Conservation (phyloP, 1,284 basidiomycete species). For the Meira nashicola region DNA sequence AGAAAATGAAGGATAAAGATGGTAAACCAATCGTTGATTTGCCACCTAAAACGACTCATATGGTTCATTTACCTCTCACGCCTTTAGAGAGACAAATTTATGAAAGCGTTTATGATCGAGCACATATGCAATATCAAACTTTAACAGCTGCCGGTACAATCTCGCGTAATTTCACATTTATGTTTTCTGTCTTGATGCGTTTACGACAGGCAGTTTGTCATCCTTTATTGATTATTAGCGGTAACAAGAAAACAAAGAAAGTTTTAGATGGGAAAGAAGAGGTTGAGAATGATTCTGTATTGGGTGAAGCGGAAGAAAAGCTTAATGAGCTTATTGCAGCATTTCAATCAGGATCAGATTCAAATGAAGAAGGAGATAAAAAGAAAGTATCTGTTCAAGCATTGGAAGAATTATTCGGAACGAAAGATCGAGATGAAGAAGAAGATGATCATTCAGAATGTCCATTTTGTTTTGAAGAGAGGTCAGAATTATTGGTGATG, state of each 20-base stretch:
- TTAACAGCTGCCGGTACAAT: constrained; percentile 40
- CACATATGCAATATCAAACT: constrained; percentile 38
- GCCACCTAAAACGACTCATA: constrained; percentile 55
- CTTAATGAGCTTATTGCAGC: constrained; percentile 18
- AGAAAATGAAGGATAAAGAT: constrained; percentile 78
- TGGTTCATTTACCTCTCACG: constrained; percentile 33
- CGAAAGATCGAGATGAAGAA: constrained; percentile 14
- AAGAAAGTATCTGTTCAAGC: constrained; percentile 7
- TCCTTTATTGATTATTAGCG: constrained; percentile 53
- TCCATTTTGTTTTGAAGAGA: constrained; percentile 52
- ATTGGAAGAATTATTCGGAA: constrained; percentile 29
- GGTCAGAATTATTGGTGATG: constrained; percentile 40
- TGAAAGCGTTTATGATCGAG: constrained; percentile 48
- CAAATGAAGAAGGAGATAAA: neutral
- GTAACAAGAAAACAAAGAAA: constrained; percentile 15
- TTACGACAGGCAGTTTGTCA: constrained; percentile 55
- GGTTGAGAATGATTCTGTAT: constrained; percentile 11
- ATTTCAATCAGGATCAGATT: constrained; percentile 12
- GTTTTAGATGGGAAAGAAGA: constrained; percentile 7
- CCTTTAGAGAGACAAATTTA: constrained; percentile 52
- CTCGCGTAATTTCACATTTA: constrained; percentile 51
- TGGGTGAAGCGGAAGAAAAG: constrained; percentile 19
- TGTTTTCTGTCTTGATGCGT: constrained; percentile 55
- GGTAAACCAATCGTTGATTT: constrained; percentile 84
- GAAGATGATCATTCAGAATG: constrained; percentile 26